phyloP scores from a whole-genome alignment of 202 grass and related monocot species.

The Hordeum pubiflorum region DNA sequence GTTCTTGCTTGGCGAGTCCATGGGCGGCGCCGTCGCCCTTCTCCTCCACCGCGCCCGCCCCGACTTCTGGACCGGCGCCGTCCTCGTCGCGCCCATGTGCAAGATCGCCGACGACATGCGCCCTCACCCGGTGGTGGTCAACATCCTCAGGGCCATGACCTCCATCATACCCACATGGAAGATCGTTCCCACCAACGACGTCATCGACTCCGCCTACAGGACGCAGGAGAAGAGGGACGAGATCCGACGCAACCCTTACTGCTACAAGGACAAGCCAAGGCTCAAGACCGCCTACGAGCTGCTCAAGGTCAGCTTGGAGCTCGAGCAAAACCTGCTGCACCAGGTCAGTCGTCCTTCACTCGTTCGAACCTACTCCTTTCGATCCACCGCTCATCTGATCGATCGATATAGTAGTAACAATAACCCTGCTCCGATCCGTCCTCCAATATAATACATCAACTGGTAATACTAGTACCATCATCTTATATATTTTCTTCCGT shows the following conservation, averaged over 20 bases:
- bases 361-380: neutral
- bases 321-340: conserved; percentile 29
- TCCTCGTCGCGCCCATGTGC: conserved; percentile 76
- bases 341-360: too few species aligned
- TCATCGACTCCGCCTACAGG: conserved; percentile 54
- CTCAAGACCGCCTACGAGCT: conserved; percentile 55
- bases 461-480: too few species aligned
- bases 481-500: too few species aligned
- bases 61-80: conserved; percentile 51
- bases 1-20: conserved; percentile 66
- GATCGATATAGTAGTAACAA: too few species aligned
- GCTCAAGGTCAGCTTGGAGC: conserved; percentile 35
- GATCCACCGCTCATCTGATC: neutral
- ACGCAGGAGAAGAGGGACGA: conserved; percentile 50
- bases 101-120: conserved; percentile 39
- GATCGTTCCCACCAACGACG: conserved; percentile 51
- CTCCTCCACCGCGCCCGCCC: conserved; percentile 43
- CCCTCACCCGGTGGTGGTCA: conserved; percentile 20
- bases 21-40: conserved; percentile 66
- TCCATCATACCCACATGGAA: conserved; percentile 59
- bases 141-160: conserved; percentile 18
- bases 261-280: conserved; percentile 65
- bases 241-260: conserved; percentile 43
- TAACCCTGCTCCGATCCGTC: too few species aligned
- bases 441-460: too few species aligned